Percentiles rank a stretch among this genome's conserved stretches.
Conservation (phyloP, 352 stramenopile genomes). For the Pythium plurisporium region DNA sequence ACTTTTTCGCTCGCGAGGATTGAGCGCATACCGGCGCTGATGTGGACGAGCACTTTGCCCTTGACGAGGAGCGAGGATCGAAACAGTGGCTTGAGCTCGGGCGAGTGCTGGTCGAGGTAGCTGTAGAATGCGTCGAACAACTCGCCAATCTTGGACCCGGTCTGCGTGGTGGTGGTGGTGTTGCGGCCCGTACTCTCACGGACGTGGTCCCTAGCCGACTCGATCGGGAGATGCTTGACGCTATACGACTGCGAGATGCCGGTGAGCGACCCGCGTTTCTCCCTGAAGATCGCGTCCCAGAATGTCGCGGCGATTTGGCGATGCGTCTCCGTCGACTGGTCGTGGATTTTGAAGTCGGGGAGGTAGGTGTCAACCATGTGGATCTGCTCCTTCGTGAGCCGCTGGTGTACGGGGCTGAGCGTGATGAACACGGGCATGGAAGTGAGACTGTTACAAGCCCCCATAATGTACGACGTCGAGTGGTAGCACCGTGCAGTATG, state of each 20-base stretch:
- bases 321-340: constrained; percentile 32
- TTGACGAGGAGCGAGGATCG: constrained; percentile 47
- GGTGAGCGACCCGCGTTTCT: constrained; percentile 1
- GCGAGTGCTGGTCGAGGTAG: constrained; percentile 41
- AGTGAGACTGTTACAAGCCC: too few species aligned
- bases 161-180: constrained; percentile 13
- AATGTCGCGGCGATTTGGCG: constrained; percentile 27
- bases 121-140: constrained; percentile 49
- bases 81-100: constrained; percentile 42
- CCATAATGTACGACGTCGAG: too few species aligned
- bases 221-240: background rate
- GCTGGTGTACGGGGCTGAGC: too few species aligned
- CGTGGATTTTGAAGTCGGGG: constrained; percentile 33
- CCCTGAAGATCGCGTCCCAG: constrained; percentile 38
- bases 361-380: constrained; percentile 32
- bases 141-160: constrained; percentile 20
- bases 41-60: constrained; percentile 88
- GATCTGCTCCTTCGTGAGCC: constrained; percentile 26
- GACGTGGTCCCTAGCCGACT: background rate
- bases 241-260: background rate
- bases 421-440: too few species aligned
- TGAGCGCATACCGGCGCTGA: constrained; percentile 53
- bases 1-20: constrained; percentile 47
- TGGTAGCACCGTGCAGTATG: too few species aligned
- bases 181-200: background rate